phyloP scores from a whole-genome alignment of 495 filamentous ascomycete species.

The Daldinia caldariorum region DNA sequence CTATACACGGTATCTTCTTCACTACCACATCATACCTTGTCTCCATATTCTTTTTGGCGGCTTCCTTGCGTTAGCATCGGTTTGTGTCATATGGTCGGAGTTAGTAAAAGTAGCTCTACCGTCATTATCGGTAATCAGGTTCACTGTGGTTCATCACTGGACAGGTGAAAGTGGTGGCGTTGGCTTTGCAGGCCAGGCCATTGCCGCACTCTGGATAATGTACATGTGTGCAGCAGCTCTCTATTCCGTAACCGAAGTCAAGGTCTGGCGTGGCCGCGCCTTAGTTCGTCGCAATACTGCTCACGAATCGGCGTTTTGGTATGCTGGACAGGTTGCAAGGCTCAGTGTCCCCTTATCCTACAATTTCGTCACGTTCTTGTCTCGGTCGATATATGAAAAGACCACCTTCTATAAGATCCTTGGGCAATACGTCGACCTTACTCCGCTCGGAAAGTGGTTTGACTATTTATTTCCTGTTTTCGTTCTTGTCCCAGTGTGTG shows the following conservation, averaged over 20 bases:
- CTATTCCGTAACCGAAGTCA: slow-evolving; percentile 84
- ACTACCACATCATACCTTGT: slow-evolving; percentile 75
- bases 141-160: slow-evolving; percentile 84
- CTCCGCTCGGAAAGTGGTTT: slow-evolving; percentile 83
- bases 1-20: slow-evolving; percentile 81
- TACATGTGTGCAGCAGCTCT: slow-evolving; percentile 91
- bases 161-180: slow-evolving; percentile 71
- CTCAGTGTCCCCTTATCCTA: slow-evolving; percentile 92
- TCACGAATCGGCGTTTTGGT: slow-evolving; percentile 92
- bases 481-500: slow-evolving; percentile 82
- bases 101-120: slow-evolving; percentile 80
- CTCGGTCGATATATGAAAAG: slow-evolving; percentile 67
- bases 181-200: slow-evolving; percentile 83
- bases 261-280: slow-evolving; percentile 93
- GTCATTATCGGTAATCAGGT: slow-evolving; percentile 79
- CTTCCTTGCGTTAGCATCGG: slow-evolving; percentile 76
- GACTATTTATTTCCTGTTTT: slow-evolving; percentile 88
- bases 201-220: slow-evolving; percentile 85
- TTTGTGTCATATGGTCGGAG: slow-evolving; percentile 91
- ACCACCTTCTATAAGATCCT: slow-evolving; percentile 91
- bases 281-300: slow-evolving; percentile 91
- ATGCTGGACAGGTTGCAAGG: slow-evolving; percentile 86
- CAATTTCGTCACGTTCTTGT: slow-evolving; percentile 93
- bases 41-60: slow-evolving; percentile 67
- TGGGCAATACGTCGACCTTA: slow-evolving; percentile 84